A percentile compares a stretch with the other conserved stretches of the same genome.
Conservation (phyloP, 1,284 basidiomycete genomes). For the Crucibulum parvulum region DNA sequence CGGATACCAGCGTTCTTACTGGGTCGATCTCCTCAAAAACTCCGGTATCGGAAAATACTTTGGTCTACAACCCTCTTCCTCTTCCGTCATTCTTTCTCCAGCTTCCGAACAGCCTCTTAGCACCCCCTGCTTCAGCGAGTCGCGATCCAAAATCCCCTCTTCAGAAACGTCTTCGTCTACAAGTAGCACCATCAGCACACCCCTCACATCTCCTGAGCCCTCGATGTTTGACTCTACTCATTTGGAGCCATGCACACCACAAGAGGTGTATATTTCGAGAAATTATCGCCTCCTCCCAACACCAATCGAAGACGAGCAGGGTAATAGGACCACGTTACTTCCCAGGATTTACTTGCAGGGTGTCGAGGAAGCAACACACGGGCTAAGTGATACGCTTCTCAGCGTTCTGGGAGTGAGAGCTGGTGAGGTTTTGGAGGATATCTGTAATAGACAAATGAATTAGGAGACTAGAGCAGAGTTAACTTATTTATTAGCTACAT, state of each 20-base stretch:
- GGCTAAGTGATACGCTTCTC: constrained; percentile 62
- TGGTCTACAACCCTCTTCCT: constrained; percentile 37
- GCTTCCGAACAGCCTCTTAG: constrained; percentile 10
- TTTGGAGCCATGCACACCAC: constrained; percentile 16
- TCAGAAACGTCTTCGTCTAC: constrained; percentile 10
- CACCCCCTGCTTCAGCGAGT: constrained; percentile 7
- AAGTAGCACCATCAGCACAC: constrained; percentile 30
- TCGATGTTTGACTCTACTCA: constrained; percentile 22
- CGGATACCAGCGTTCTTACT: constrained; percentile 60
- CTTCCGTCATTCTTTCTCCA: constrained; percentile 31
- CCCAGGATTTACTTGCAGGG: constrained; percentile 63
- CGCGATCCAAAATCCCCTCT: constrained; percentile 8
- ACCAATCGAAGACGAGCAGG: constrained; percentile 13
- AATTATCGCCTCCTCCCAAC: constrained; percentile 51
- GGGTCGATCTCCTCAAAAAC: constrained; percentile 51
- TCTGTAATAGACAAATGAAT: constrained; percentile 18
- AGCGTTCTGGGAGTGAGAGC: constrained; percentile 58
- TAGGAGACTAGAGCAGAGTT: too few species aligned
- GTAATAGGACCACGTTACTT: constrained; percentile 21
- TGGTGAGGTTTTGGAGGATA: constrained; percentile 55
- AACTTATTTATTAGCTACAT: too few species aligned
- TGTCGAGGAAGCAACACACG: constrained; percentile 62
- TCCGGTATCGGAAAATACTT: constrained; percentile 53
- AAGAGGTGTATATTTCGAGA: constrained; percentile 50
- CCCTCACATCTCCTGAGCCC: constrained; percentile 35